phyloP scores from a whole-genome alignment of 306 rosid genomes.

The Vachellia pachyceras region DNA sequence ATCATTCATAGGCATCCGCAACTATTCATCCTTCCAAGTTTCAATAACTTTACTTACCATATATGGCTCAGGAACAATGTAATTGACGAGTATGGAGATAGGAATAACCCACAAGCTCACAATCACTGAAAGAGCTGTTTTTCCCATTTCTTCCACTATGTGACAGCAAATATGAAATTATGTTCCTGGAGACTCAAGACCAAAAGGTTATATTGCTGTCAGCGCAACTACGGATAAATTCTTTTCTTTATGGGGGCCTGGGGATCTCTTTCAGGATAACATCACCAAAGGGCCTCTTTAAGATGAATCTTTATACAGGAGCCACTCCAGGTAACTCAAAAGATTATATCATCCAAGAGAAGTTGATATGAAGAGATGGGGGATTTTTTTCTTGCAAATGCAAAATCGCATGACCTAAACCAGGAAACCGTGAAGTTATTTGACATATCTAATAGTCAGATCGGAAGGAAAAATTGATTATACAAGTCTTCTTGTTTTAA shows the following conservation, averaged over 20 bases:
- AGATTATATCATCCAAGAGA: not conserved
- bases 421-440: slow-evolving; percentile 18
- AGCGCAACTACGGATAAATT: slow-evolving; percentile 18
- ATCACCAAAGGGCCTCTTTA: not conserved
- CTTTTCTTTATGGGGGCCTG: not conserved
- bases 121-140: slow-evolving; percentile 61
- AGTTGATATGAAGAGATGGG: too few relatives aligned
- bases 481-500: not conserved
- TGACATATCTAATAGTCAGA: slow-evolving; percentile 8
- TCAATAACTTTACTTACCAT: slow-evolving; percentile 58
- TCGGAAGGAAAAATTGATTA: not conserved
- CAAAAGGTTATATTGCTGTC: slow-evolving; percentile 8
- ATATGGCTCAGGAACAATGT: slow-evolving; percentile 74
- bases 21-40: not conserved
- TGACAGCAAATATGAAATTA: slow-evolving; percentile 15
- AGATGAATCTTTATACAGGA: slow-evolving; percentile 22
- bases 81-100: slow-evolving; percentile 62
- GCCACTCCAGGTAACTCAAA: not conserved
- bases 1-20: slow-evolving; percentile 6
- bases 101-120: slow-evolving; percentile 85
- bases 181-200: slow-evolving; percentile 9
- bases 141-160: slow-evolving; percentile 62
- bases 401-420: slow-evolving; percentile 18
- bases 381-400: not conserved
- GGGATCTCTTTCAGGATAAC: not conserved